Evolutionary conservation across 2,329 filamentous ascomycete genomes (phyloP), one percentile per base, ranked within the genome.

Genomic region (Cadophora malorum): DNA sequence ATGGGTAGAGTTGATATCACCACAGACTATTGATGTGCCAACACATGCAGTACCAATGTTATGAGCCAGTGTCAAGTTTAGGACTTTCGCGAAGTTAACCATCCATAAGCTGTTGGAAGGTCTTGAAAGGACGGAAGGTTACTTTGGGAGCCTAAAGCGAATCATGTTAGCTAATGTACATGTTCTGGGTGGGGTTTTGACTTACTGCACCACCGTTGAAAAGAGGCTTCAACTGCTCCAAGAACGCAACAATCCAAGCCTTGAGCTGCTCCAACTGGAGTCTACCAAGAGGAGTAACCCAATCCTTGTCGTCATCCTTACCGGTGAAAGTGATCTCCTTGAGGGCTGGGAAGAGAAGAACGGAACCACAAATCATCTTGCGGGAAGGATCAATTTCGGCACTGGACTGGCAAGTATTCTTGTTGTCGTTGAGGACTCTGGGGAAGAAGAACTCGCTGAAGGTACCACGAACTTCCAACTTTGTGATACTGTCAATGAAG

Each of bases 301-400:
- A 59, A 4, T 59, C 35, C 5, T 7, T 10, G 12, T 59, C 56
- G 5, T n/a, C 21, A 7, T 12, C 41, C 21, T 19, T 59, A 7
- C 56, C 56, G 1, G 56, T 59, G 33, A 59, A 59, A 10, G n/a
- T 59, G 21, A 59, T 59, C 56, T 59, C 56, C 56, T 59, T 59
- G 35, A 59, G 14, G 45, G 33, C 35, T 19, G 33, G 56, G 35
- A 59, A 41, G 21, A 59, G 33, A 10, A 45, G 14, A 21, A 59
- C 19, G 1, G 56, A 59, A 16, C n/a, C 56, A 16, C n/a, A 45
- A 5, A 38, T 45, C 33, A 59, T 41, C 56, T 59, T 59, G 25
- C n/a, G 33, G 33, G 25, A 19, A 21, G 45, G 45, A 49, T 49
- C 45, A 21, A 19, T 1, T 3, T 10, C 45, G 9, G 19, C 1